These are phyloP conservation scores for Leonotis leonurus DNA, from an alignment of 257 asterid genomes.

Conservation along the genomic window DNA sequence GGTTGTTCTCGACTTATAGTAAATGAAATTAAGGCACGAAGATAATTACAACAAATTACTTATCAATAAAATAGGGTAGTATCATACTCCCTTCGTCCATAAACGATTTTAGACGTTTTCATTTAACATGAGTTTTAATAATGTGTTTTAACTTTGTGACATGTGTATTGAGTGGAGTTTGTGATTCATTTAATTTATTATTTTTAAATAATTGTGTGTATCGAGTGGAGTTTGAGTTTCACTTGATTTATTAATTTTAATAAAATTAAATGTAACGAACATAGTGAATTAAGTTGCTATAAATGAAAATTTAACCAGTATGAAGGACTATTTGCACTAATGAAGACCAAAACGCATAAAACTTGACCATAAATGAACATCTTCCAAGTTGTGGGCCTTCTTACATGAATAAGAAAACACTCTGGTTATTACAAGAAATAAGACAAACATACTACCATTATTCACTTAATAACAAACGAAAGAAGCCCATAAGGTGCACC, in stretches of 20 bases:
- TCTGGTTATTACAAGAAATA: conserved; percentile 12
- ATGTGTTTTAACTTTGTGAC: no score
- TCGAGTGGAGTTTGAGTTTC: no score
- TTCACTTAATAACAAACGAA: conserved; percentile 4
- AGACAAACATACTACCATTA: background rate
- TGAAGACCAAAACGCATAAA: background rate
- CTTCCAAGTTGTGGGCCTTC: conserved; percentile 7
- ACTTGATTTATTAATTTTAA: no score
- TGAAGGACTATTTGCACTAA: background rate
- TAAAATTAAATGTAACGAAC: no score
- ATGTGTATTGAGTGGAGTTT: no score
- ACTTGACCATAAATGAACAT: background rate
- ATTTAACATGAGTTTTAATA: no score
- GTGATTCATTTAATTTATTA: no score
- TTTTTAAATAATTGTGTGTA: no score
- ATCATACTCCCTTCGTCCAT: no score
- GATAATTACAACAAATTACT: background rate
- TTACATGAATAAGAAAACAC: conserved; percentile 10
- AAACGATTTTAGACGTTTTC: no score
- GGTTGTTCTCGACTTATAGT: background rate
- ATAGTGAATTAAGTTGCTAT: no score
- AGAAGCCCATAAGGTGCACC: background rate
- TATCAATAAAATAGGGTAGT: background rate
- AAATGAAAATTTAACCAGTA: background rate
- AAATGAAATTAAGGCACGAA: no score